A percentile compares a stretch with the other conserved stretches of the same genome.
These are phyloP conservation scores for Chloris gayana DNA, from an alignment of 176 grass and related monocot genomes.

Conservation along the genomic window DNA sequence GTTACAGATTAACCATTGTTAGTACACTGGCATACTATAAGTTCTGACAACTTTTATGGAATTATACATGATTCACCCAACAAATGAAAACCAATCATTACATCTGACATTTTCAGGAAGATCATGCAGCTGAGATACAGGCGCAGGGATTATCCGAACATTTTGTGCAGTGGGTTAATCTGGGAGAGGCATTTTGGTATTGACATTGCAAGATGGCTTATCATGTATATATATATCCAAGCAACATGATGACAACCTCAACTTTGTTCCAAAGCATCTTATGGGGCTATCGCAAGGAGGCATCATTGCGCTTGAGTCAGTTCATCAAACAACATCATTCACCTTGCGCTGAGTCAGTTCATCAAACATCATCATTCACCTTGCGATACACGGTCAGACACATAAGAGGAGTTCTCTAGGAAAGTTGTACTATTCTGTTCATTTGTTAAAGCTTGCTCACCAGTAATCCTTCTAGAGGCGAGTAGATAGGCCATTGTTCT, in stretches of 20 bases:
- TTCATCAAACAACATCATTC: constrained; percentile 1
- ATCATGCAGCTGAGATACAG: constrained; percentile 26
- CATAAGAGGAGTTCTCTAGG: constrained; percentile 43
- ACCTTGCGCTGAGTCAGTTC: neutral
- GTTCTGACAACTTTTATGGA: neutral
- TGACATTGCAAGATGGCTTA: constrained; percentile 51
- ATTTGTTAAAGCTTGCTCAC: constrained; percentile 45
- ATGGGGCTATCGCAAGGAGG: constrained; percentile 25
- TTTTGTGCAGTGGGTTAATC: constrained; percentile 65
- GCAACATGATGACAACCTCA: constrained; percentile 22
- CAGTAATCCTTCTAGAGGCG: constrained; percentile 35
- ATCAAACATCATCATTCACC: constrained; percentile 6
- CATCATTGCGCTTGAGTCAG: neutral
- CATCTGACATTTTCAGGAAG: constrained; percentile 51
- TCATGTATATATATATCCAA: constrained; percentile 30
- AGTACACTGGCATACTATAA: neutral
- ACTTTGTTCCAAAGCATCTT: constrained; percentile 20
- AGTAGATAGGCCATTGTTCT: constrained; percentile 55
- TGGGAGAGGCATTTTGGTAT: constrained; percentile 60
- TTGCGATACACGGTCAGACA: neutral
- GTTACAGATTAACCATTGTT: neutral
- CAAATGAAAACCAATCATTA: constrained; percentile 17
- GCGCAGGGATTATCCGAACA: constrained; percentile 51
- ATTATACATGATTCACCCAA: constrained; percentile 14
- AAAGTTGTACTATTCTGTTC: constrained; percentile 60